Conservation (phyloP, 2,329 filamentous ascomycete genomes). For the Fusarium palustre region DNA sequence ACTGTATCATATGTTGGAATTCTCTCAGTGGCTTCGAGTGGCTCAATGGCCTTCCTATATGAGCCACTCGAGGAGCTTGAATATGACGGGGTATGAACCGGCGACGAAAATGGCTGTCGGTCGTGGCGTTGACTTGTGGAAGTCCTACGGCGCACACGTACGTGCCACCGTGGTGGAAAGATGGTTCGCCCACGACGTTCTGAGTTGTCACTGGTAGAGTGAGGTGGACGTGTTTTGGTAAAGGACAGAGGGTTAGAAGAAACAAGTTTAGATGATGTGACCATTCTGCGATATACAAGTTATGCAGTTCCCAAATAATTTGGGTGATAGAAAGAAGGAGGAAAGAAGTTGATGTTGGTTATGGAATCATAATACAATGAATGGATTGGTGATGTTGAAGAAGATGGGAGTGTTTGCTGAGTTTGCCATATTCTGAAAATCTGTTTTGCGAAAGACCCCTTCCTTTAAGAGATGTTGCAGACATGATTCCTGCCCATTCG, state of each 20-base stretch:
- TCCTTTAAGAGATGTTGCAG: conserved; percentile 6
- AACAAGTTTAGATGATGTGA: conserved; percentile 46
- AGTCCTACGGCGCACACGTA: conserved; percentile 38
- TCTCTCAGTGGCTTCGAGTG: not conserved
- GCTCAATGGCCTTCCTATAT: not conserved
- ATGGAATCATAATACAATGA: conserved; percentile 27
- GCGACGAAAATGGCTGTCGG: conserved; percentile 15
- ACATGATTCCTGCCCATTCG: conserved; percentile 1
- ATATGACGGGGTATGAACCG: not conserved
- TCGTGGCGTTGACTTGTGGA: conserved; percentile 6
- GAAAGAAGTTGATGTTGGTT: not conserved
- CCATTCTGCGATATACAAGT: conserved; percentile 44
- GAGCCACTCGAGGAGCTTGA: not conserved
- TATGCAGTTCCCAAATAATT: conserved; percentile 35
- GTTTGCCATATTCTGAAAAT: conserved; percentile 1
- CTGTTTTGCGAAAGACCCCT: not conserved
- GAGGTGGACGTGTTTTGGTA: conserved; percentile 22
- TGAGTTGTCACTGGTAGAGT: conserved; percentile 25
- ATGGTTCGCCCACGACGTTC: conserved; percentile 46
- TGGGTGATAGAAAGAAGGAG: conserved; percentile 33
- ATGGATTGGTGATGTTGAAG: conserved; percentile 27
- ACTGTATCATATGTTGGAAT: not conserved
- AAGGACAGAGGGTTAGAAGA: conserved; percentile 37
- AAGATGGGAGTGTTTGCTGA: not conserved
- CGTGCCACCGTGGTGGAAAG: conserved; percentile 44